Evolutionary conservation across 306 rosid genomes (phyloP).

Genomic region (Lathyrus sativus): DNA sequence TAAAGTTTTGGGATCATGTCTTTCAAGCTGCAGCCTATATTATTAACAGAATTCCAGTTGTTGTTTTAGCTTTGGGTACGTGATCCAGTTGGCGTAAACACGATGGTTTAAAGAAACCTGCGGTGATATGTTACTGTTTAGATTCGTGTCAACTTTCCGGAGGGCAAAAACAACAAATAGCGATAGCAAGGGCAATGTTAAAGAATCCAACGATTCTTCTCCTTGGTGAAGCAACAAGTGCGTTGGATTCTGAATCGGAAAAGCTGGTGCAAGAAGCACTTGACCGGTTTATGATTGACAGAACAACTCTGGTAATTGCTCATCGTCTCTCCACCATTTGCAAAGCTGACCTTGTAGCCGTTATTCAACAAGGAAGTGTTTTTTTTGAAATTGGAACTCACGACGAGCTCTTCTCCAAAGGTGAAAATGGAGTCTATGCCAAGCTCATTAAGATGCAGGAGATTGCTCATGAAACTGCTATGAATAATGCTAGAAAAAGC

Average conservation of each 20-base stretch:
- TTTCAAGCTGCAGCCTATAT: too few species aligned
- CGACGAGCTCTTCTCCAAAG: slow-evolving; percentile 83
- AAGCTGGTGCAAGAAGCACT: too few species aligned
- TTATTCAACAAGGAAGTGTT: slow-evolving; percentile 91
- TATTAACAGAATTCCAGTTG: too few species aligned
- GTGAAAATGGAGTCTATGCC: slow-evolving; percentile 91
- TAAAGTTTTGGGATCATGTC: too few species aligned
- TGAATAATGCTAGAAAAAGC: too few species aligned
- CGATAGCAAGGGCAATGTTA: slow-evolving; percentile 98
- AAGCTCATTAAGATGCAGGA: slow-evolving; percentile 95
- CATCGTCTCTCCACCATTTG: slow-evolving; percentile 98
- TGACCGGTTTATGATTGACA: slow-evolving; percentile 95
- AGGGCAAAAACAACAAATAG: slow-evolving; percentile 97
- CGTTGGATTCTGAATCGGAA: slow-evolving; percentile 95
- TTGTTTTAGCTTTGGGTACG: too few species aligned
- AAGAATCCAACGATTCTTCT: slow-evolving; percentile 96
- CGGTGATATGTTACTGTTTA: too few species aligned
- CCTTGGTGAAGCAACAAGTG: slow-evolving; percentile 97
- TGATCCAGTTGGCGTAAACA: too few species aligned
- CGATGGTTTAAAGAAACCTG: too few species aligned
- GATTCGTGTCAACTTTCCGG: slow-evolving; percentile 99
- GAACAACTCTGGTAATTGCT: slow-evolving; percentile 95
- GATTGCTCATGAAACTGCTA: slow-evolving; percentile 85
- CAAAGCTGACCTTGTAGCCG: slow-evolving; percentile 97
- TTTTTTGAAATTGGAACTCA: slow-evolving; percentile 93